Evolutionary conservation across 164 flowering plant genomes (phyloP).

Genomic region (Liquidambar formosana): DNA sequence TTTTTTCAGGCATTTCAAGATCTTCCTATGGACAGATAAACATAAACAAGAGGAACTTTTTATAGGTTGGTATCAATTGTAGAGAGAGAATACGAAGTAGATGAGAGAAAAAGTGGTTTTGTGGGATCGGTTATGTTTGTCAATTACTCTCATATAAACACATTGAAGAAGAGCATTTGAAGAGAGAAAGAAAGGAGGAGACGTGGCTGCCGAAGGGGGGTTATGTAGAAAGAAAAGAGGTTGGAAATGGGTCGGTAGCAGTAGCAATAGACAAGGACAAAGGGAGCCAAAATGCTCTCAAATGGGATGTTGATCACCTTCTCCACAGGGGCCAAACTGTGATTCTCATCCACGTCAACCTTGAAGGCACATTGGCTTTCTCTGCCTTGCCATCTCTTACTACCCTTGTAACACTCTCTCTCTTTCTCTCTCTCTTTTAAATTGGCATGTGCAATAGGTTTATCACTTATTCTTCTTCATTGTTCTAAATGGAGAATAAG

Average conservation of each 20-base stretch:
- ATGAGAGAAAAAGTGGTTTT: no score
- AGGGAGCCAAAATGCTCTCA: conserved; percentile 54
- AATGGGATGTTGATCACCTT: conserved; percentile 55
- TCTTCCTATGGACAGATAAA: no score
- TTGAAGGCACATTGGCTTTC: conserved; percentile 14
- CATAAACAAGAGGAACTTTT: no score
- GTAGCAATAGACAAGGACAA: conserved; percentile 54
- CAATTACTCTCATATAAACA: no score
- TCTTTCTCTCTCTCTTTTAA: not conserved
- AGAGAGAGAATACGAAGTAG: no score
- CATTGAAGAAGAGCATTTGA: not conserved
- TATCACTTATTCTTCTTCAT: no score
- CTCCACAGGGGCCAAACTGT: conserved; percentile 38
- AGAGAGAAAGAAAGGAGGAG: conserved; percentile 4
- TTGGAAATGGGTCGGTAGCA: conserved; percentile 35
- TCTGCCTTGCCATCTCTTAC: conserved; percentile 14
- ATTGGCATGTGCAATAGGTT: no score
- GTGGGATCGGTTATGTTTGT: no score
- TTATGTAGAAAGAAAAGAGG: conserved; percentile 13
- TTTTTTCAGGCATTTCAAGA: no score
- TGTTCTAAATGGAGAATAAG: no score
- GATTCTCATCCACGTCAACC: conserved; percentile 46
- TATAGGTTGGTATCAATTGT: no score
- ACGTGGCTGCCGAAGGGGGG: conserved; percentile 25
- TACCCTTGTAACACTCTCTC: conserved; percentile 12